These are phyloP conservation scores for Candida ipomoeae DNA, from an alignment of 805 yeast genomes.

Conservation along the genomic window DNA sequence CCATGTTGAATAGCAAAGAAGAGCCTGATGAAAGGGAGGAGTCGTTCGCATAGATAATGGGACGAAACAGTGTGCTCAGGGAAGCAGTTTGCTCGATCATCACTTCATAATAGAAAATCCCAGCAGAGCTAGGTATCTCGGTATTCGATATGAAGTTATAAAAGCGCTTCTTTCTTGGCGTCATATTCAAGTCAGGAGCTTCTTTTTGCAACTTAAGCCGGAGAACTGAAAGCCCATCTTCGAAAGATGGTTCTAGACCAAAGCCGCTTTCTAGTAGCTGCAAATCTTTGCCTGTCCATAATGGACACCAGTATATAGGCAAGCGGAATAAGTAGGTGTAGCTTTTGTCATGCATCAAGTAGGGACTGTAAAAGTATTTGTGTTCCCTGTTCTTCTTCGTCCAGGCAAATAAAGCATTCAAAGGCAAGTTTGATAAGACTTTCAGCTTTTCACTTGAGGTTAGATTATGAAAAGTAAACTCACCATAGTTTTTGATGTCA, in stretches of 20 bases:
- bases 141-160: slow-evolving; percentile 38
- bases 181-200: background rate
- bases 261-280: slow-evolving; percentile 21
- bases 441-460: background rate
- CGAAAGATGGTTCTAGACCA: slow-evolving; percentile 23
- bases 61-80: slow-evolving; percentile 26
- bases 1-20: slow-evolving; percentile 31
- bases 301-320: slow-evolving; percentile 39
- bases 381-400: slow-evolving; percentile 16
- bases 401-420: slow-evolving; percentile 12
- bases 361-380: slow-evolving; percentile 23
- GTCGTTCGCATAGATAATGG: slow-evolving; percentile 33
- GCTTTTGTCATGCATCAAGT: slow-evolving; percentile 24
- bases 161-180: slow-evolving; percentile 18
- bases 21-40: slow-evolving; percentile 30
- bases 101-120: slow-evolving; percentile 40
- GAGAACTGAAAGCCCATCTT: slow-evolving; percentile 29
- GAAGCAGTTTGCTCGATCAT: slow-evolving; percentile 34
- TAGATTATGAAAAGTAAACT: slow-evolving; percentile 8
- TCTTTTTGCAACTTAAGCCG: slow-evolving; percentile 15
- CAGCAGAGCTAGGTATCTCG: slow-evolving; percentile 29
- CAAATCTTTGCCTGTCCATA: slow-evolving; percentile 25
- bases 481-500: slow-evolving; percentile 13
- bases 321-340: slow-evolving; percentile 27
- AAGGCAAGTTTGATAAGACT: slow-evolving; percentile 4